phyloP scores from a whole-genome alignment of 1,284 basidiomycete genomes.

The Hymenochaete sp. region DNA sequence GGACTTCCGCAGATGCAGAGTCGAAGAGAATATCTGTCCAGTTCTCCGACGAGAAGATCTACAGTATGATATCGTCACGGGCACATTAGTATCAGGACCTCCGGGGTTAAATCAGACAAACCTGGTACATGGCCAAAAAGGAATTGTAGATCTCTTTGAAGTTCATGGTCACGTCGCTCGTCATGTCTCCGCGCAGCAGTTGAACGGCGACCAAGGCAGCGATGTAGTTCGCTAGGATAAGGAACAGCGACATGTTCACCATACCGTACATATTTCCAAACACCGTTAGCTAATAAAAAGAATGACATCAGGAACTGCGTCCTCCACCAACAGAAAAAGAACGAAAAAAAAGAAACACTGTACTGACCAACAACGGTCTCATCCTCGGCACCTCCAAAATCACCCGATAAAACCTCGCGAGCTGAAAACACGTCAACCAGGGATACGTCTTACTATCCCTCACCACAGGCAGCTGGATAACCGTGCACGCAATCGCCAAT shows the following conservation, averaged over 20 bases:
- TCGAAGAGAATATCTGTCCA: conserved; percentile 84
- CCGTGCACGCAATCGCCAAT: conserved; percentile 71
- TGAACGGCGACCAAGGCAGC: conserved; percentile 77
- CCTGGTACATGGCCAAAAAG: conserved; percentile 81
- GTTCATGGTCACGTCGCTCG: conserved; percentile 50
- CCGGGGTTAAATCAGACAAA: conserved; percentile 18
- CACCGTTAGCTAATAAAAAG: conserved; percentile 56
- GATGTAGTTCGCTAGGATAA: conserved; percentile 84
- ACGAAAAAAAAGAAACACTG: conserved; percentile 1
- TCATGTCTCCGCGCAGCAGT: conserved; percentile 74
- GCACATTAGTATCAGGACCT: neutral
- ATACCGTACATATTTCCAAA: conserved; percentile 92
- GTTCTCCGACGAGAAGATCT: conserved; percentile 92
- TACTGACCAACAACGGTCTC: conserved; percentile 64
- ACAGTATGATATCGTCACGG: too few relatives aligned
- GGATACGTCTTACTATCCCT: conserved; percentile 60
- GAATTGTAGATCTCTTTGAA: conserved; percentile 88
- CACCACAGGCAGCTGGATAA: conserved; percentile 85
- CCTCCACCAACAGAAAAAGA: conserved; percentile 2
- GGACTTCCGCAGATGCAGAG: conserved; percentile 54
- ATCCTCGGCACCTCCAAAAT: conserved; percentile 85
- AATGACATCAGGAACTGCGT: conserved; percentile 15
- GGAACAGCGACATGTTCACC: conserved; percentile 89
- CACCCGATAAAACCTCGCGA: conserved; percentile 88
- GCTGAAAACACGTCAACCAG: conserved; percentile 90